Evolutionary conservation across 495 filamentous ascomycete species (phyloP), one percentile per base, ranked within the genome.

Genomic region (Parmelia sp.): DNA sequence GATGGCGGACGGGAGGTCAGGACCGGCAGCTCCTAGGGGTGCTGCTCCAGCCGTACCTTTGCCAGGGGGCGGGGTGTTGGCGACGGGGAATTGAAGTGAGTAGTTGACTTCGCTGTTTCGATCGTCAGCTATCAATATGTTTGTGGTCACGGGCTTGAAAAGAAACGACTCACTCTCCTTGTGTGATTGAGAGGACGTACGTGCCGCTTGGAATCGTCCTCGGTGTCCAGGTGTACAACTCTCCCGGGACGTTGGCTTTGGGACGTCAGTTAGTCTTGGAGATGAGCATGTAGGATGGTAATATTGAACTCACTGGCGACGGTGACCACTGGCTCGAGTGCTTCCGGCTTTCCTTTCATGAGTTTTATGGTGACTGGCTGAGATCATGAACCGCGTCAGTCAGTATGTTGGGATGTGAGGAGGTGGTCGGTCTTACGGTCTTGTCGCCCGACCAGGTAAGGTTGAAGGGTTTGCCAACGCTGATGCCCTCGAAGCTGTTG

Each of bases 161-260:
- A 36, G 0, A 42, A 19, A 11, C 10, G 21, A 29, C 55, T 27
- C 19, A 64, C 62, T 27, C 25, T 11, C 40, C 55, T 56, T 71
- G 70, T 27, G 36, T 61, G 44, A 71, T 68, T 29, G 62, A 61
- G 15, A 71, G 61, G 44, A 63, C 63, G 61, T 70, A 71, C 11
- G 25, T 27, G 57, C 56, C 57, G 3, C 57, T 1, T 36, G 14
- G 17, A 35, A 57, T 10, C 42, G 39, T 40, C 23, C 47, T 14
- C 8, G 57, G 60, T 8, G 64, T 64, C 64, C 66, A 66, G 47
- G 49, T 53, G 57, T 63, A 69, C n/a, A 57, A 61, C n/a, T 55
- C 39, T 23, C 51, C 57, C 5, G 23, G 53, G n/a, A 36, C 36
- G 29, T 33, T 23, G 15, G 23, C 63, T 65, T 25, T 19, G 45